Evolutionary conservation across 768 basidiomycete genomes (phyloP), one percentile per base, ranked within the genome.

Genomic region (Imleria badia): DNA sequence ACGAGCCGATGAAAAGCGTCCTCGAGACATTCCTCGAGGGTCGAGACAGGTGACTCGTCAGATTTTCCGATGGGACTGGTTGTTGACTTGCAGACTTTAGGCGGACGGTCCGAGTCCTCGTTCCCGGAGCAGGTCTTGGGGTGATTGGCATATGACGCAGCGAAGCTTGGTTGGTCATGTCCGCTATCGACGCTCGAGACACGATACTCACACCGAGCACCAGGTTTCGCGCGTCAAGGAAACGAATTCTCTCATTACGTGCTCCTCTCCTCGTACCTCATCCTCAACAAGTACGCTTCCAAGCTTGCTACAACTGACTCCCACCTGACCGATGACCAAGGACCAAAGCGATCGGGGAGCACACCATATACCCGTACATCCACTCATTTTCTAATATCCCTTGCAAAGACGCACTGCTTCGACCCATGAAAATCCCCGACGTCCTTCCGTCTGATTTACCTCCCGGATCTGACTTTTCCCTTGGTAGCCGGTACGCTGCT

Each of bases 211-310:
- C 40, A 15, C 12, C 38, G 47, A 43, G 1, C 44, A 11, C 48
- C 45, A 94, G 94, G 94, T 5, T 98, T 94, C 61, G 73, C 88
- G 2, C 92, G 89, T 60, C 94, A 96, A 70, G 94, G 90, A 20
- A 97, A 97, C 67, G 95, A 98, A 71, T 97, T 97, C 68, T 94
- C 71, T n/a, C n/a, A n/a, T n/a, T n/a, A n/a, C n/a, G 96, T 95
- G 94, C 80, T 98, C 13, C 82, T 98, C 6, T 78, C 89, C 3
- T 97, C 94, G 5, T 87, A 86, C 66, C 90, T 89, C 67, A 84
- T 97, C 19, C 75, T 98, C 45, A 98, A 98, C 67, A 81, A 81
- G 94, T 93, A 62, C 10, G 80, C 42, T 45, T 48, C 48, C 36
- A 22, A 48, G 5, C 22, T 44, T 19, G 2, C 23, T 29, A 13